phyloP scores from a whole-genome alignment of 768 basidiomycete species.

The Crucibulum laeve region DNA sequence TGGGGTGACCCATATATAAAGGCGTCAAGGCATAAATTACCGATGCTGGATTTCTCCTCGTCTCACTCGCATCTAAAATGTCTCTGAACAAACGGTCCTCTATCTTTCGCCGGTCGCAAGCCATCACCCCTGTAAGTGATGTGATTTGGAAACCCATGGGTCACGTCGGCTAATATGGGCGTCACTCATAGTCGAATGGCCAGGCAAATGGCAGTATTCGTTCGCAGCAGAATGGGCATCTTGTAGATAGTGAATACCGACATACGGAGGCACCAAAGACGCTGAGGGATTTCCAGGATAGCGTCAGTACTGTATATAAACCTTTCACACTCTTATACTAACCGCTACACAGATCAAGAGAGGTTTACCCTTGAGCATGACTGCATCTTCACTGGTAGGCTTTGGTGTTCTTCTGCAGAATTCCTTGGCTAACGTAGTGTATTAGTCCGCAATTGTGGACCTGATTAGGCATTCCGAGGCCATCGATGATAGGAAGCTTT shows the following conservation, averaged over 20 bases:
- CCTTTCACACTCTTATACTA: not conserved
- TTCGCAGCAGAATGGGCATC: not conserved
- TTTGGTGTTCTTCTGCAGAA: not conserved
- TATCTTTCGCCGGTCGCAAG: not conserved
- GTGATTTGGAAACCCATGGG: too few relatives aligned
- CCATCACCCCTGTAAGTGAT: not conserved
- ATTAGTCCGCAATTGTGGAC: constrained; percentile 60
- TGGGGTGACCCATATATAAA: not conserved
- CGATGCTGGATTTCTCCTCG: not conserved
- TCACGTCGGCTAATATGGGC: too few relatives aligned
- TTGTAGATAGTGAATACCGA: constrained; percentile 15
- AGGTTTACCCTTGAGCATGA: constrained; percentile 28
- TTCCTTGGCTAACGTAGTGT: not conserved
- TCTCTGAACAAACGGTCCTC: not conserved
- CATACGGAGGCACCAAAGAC: constrained; percentile 21
- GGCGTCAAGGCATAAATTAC: not conserved
- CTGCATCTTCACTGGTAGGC: constrained; percentile 40
- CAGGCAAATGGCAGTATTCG: not conserved
- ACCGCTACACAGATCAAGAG: constrained; percentile 37
- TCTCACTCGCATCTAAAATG: not conserved
- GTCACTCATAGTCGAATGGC: not conserved
- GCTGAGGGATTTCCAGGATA: constrained; percentile 38
- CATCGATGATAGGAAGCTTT: constrained; percentile 74
- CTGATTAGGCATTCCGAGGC: constrained; percentile 51
- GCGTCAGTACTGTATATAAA: constrained; percentile 20